Conservation (phyloP, 768 basidiomycete genomes). For the Russula abietina region DNA sequence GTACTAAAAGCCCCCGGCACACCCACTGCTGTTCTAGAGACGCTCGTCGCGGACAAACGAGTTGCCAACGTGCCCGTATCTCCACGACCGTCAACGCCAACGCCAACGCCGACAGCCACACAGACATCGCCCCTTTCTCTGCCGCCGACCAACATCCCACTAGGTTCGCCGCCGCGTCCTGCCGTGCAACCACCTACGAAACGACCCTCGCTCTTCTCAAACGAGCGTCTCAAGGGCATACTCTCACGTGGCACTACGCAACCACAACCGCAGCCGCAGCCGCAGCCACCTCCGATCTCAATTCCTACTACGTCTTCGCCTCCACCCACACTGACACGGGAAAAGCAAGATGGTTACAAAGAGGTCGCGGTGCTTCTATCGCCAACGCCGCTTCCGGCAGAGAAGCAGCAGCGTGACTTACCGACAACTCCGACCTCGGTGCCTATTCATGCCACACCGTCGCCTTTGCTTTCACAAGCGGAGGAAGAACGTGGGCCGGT, state of each 20-base stretch:
- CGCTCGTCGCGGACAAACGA: constrained; percentile 73
- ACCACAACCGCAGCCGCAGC: background rate
- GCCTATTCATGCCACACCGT: constrained; percentile 1
- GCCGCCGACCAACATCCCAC: constrained; percentile 10
- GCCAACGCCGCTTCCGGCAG: constrained; percentile 1
- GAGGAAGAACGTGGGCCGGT: background rate
- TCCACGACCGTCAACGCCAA: constrained; percentile 7
- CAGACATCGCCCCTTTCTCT: constrained; percentile 14
- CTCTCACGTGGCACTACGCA: constrained; percentile 26
- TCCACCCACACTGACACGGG: background rate
- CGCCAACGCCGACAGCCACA: background rate
- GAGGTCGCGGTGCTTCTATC: constrained; percentile 27
- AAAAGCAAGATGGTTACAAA: constrained; percentile 27
- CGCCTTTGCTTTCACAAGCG: background rate
- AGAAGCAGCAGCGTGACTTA: constrained; percentile 14
- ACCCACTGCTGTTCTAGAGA: constrained; percentile 76
- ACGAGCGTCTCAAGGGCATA: constrained; percentile 37
- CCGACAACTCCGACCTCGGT: background rate
- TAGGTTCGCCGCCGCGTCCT: constrained; percentile 13
- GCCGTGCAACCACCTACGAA: background rate
- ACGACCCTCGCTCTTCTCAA: constrained; percentile 27
- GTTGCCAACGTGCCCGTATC: background rate
- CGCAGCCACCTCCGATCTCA: background rate
- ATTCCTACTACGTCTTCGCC: background rate
- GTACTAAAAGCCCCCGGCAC: constrained; percentile 60